Evolutionary conservation across 1,139 yeast species (phyloP).

Genomic region (Taiozyma sp.): DNA sequence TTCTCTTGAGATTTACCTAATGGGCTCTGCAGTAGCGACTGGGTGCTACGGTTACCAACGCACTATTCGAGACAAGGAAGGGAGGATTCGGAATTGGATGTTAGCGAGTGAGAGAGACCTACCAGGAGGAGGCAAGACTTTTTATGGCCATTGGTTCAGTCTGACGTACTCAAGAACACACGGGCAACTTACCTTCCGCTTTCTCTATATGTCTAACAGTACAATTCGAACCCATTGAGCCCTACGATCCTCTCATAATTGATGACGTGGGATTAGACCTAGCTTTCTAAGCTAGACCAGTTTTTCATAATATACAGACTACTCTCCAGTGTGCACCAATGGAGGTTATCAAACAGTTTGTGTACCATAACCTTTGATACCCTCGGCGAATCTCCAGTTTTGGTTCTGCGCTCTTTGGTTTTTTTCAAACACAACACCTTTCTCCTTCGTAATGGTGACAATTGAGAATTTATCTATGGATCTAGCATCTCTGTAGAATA

Average conservation of each 20-base stretch:
- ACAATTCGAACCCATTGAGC: too few species aligned
- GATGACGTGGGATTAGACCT: neutral
- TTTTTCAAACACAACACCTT: slow-evolving; percentile 60
- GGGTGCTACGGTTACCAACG: too few species aligned
- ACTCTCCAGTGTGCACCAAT: neutral
- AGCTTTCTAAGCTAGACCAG: neutral
- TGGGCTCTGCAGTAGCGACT: too few species aligned
- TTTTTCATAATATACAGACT: neutral
- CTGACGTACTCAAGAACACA: too few species aligned
- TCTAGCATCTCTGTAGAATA: slow-evolving; percentile 95
- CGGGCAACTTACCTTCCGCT: too few species aligned
- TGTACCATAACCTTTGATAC: slow-evolving; percentile 87
- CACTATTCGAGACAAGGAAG: too few species aligned
- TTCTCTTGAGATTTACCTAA: too few species aligned
- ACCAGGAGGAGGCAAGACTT: too few species aligned
- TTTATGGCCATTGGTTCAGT: too few species aligned
- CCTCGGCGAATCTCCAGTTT: slow-evolving; percentile 90
- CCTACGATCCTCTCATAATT: neutral
- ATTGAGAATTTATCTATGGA: slow-evolving; percentile 80
- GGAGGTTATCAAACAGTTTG: slow-evolving; percentile 32
- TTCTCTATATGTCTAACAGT: too few species aligned
- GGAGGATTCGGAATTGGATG: too few species aligned
- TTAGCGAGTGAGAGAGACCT: too few species aligned
- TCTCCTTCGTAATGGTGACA: slow-evolving; percentile 64
- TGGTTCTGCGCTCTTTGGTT: slow-evolving; percentile 57